Conservation (phyloP, 768 basidiomycete genomes). For the Suillus clintonianus region DNA sequence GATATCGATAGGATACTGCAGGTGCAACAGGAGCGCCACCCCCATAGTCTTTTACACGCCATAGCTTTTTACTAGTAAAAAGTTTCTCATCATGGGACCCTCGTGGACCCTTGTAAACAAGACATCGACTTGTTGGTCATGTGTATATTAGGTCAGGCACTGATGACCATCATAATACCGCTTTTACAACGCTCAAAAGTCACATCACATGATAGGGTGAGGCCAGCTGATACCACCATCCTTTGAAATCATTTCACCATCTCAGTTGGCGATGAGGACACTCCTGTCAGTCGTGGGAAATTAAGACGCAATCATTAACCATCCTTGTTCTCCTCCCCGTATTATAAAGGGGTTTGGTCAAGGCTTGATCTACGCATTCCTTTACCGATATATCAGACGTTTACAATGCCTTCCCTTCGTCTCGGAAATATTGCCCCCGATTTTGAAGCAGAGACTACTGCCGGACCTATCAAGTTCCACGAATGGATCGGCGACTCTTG, state of each 20-base stretch:
- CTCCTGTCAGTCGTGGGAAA: constrained; percentile 53
- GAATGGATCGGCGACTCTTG: constrained; percentile 89
- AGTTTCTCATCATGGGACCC: not conserved
- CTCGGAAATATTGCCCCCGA: constrained; percentile 90
- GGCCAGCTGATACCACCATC: not conserved
- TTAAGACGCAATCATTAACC: constrained; percentile 53
- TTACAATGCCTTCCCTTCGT: constrained; percentile 55
- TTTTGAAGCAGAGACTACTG: constrained; percentile 88
- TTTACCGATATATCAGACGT: constrained; percentile 2
- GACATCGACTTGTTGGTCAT: not conserved
- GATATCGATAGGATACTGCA: constrained; percentile 88
- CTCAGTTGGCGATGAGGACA: not conserved
- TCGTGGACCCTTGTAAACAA: not conserved
- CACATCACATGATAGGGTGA: not conserved
- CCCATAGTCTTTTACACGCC: constrained; percentile 88
- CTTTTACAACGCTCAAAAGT: not conserved
- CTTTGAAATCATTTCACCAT: not conserved
- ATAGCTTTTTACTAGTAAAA: constrained; percentile 81
- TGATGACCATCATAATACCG: not conserved
- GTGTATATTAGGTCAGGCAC: not conserved
- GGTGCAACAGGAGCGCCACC: constrained; percentile 84
- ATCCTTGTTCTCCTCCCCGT: constrained; percentile 13
- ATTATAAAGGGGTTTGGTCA: constrained; percentile 7
- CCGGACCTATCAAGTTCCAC: constrained; percentile 88
- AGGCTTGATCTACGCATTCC: constrained; percentile 5